phyloP scores from a whole-genome alignment of 2,329 filamentous ascomycete species.

The Aspergillus floridensis region DNA sequence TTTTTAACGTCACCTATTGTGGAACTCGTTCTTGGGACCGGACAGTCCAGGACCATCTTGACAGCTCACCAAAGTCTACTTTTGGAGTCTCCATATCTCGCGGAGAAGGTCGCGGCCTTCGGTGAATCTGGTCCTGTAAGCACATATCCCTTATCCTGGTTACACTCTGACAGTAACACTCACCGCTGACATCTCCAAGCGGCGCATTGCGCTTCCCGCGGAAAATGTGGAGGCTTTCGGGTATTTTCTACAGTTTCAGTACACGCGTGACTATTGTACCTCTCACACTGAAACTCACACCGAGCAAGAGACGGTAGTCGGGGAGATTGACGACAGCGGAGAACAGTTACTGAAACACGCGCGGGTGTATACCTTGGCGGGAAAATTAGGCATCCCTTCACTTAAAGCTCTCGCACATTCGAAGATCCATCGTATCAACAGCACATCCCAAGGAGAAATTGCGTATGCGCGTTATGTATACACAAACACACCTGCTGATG shows the following conservation, averaged over 20 bases:
- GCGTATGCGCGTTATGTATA: conserved; percentile 90
- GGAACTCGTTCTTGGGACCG: conserved; percentile 63
- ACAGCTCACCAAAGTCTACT: conserved; percentile 79
- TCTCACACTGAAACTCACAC: conserved; percentile 57
- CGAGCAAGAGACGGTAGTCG: conserved; percentile 62
- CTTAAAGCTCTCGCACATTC: conserved; percentile 76
- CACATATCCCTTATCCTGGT: conserved; percentile 11
- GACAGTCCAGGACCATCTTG: conserved; percentile 61
- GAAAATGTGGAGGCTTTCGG: conserved; percentile 72
- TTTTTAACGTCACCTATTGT: conserved; percentile 70
- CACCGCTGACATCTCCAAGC: conserved; percentile 43
- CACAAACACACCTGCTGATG: conserved; percentile 67
- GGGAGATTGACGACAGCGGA: conserved; percentile 71
- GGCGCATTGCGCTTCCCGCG: conserved; percentile 64
- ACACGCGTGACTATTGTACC: conserved; percentile 85
- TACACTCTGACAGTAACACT: background rate
- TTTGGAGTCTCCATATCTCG: conserved; percentile 70
- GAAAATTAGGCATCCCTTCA: conserved; percentile 66
- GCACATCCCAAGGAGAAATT: conserved; percentile 85
- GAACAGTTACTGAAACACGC: conserved; percentile 84
- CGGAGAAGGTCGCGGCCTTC: conserved; percentile 61
- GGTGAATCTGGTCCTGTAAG: conserved; percentile 60
- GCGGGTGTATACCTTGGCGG: conserved; percentile 82
- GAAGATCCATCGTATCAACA: conserved; percentile 91
- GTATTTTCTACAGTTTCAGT: conserved; percentile 79